Base-by-base conservation (phyloP, 2,329 filamentous ascomycete genomes). In the Colletotrichum coccodes region DNA sequence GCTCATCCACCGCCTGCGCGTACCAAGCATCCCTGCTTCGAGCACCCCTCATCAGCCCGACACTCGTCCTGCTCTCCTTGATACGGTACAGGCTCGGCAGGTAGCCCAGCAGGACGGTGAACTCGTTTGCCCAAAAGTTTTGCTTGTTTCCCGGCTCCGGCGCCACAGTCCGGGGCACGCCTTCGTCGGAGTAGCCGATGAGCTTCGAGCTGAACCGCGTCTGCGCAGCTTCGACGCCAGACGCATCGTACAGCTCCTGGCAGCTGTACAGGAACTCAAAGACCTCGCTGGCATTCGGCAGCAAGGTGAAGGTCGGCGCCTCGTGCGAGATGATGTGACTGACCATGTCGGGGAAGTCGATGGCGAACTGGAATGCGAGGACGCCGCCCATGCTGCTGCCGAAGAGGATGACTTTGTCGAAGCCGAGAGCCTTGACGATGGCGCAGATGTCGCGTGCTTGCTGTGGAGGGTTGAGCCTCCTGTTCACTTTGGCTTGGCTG, bases 241-340 rank as follows among this genome's bases (percentile, higher is more conserved):
- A 34, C 1, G 54, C 70, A 14, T 75, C 72, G 53, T 72, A 74
- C 1, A 77, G 14, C 3, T 73, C 71, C 18, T 75, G 28, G 1
- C 74, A 72, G 26, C 66, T 40, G 26, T 74, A 59, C 46, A 74
- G 59, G 57, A 72, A 74, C 14, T 78, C 75, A 12, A 73, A 60
- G 3, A 75, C 6, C 9, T 71, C 70, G 9, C 71, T 63, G 1
- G 73, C 68, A 21, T 78, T 74, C 1, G 75, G 74, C 3, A 79
- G 71, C 1, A 79, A 68, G 3, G 36, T 65, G 7, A 70, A 54
- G 3, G 74, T 73, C 6, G 74, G 73, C 9, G 76, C 75, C 66
- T 79, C 77, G 70, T 79, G 78, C 5, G 71, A 54, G 38, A 79
- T 73, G n/a, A 78, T 6, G 61, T 75, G 77, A 4, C 74, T 73